These are phyloP conservation scores for Mytilinidion resinicola DNA, from an alignment of 495 filamentous ascomycete species.

Conservation along the genomic window DNA sequence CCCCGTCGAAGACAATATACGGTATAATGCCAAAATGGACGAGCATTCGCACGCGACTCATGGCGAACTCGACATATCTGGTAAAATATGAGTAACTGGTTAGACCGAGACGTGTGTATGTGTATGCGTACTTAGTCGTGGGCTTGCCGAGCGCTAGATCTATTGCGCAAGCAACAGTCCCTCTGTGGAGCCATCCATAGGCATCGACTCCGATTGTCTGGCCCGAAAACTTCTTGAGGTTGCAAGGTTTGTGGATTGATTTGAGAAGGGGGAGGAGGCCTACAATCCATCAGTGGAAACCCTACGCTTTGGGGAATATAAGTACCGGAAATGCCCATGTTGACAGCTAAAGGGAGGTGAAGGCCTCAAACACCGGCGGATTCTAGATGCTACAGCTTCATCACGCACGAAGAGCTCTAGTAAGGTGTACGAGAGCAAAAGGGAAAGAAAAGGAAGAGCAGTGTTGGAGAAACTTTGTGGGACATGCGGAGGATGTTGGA, in stretches of 20 bases:
- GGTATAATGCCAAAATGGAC: slow-evolving; percentile 86
- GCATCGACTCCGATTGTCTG: slow-evolving; percentile 89
- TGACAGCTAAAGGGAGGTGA: slow-evolving; percentile 1
- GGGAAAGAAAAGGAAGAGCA: no score
- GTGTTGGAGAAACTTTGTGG: no score
- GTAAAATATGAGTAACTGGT: slow-evolving; percentile 14
- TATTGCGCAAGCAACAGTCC: slow-evolving; percentile 81
- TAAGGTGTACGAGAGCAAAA: no score
- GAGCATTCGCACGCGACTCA: slow-evolving; percentile 88
- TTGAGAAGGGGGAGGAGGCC: slow-evolving; percentile 89
- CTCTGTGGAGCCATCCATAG: slow-evolving; percentile 98
- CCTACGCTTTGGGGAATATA: background rate
- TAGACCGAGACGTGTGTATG: slow-evolving; percentile 3
- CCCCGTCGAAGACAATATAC: slow-evolving; percentile 93
- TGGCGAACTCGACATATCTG: slow-evolving; percentile 86
- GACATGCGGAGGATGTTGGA: no score
- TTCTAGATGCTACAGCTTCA: slow-evolving; percentile 14
- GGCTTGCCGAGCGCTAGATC: slow-evolving; percentile 85
- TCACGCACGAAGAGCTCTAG: background rate
- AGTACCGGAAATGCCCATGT: slow-evolving; percentile 42
- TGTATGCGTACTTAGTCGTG: slow-evolving; percentile 66
- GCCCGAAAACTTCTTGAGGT: slow-evolving; percentile 79
- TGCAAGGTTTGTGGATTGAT: slow-evolving; percentile 84
- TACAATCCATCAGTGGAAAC: slow-evolving; percentile 29
- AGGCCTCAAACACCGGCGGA: background rate